Base-by-base conservation (phyloP, 176 grass and related monocot species). In the Otatea glauca region DNA sequence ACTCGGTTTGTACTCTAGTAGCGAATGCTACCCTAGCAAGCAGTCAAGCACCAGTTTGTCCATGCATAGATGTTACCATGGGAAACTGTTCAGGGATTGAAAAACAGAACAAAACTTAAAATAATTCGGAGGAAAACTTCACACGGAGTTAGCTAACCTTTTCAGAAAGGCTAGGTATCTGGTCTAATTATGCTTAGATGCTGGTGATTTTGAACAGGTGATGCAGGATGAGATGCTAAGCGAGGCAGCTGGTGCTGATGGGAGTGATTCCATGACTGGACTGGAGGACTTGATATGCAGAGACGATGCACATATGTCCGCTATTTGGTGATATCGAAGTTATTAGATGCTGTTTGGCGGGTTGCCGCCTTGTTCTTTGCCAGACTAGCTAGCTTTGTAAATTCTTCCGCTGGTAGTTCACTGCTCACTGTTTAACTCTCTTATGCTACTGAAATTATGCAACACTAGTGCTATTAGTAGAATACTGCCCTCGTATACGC, bases 201-300 rank as follows among this genome's bases (percentile, higher is more conserved):
- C 55, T 71, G 42, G 37, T 83, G 45, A 59, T 66, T 80, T 87
- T 77, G 23, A 74, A 38, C 80, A 97, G 94, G 84, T 75, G 15
- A 21, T 83, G 41, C 79, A 92, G 60, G 88, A 97, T 59, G 91
- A 55, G 71, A 86, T 88, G 59, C 47, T 81, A 62, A 88, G 63
- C 21, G 82, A 82, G 34, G 81, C 66, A 21, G 88, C 83, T 74
- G 72, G 54, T 41, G 87, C 70, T 27, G 86, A 82, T 65, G 85
- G 12, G 5, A 83, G 76, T 51, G 94, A 94, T 74, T 84, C 90
- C 74, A 92, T 97, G 94, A 65, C 59, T 85, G 88, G 85, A 63
- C 60, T 94, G 18, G 89, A 97, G 84, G 89, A 97, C 77, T 79
- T 94, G 38, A 81, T 87, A 12, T 91, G 85, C 77, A 81, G 80